Percentiles rank a stretch among this genome's conserved stretches.
These are phyloP conservation scores for Tetrahymena borealis DNA, from an alignment of 73 alveolate species.

Conservation along the genomic window DNA sequence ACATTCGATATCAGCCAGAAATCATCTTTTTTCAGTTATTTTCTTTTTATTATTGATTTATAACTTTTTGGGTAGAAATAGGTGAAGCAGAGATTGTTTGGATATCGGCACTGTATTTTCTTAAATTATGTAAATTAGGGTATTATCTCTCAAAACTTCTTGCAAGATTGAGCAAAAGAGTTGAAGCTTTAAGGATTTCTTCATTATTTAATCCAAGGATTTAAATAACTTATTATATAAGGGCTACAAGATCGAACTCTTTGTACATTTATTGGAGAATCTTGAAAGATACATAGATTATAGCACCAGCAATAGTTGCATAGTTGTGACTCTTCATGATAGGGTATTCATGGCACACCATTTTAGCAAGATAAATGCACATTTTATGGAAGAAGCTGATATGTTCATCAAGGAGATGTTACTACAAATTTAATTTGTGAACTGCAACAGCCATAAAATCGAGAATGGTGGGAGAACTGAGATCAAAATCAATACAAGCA, in stretches of 20 bases:
- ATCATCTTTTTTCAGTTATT: background rate
- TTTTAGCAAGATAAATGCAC: constrained; percentile 27
- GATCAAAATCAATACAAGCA: constrained; percentile 2
- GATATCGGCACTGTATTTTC: constrained; percentile 15
- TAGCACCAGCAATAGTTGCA: constrained; percentile 22
- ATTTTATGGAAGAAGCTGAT: constrained; percentile 9
- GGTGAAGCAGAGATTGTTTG: background rate
- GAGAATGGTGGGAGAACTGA: constrained; percentile 15
- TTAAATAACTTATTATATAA: constrained; percentile 12
- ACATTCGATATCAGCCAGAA: background rate
- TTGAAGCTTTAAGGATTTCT: constrained; percentile 15
- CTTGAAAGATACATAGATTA: background rate
- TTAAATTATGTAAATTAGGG: constrained; percentile 33
- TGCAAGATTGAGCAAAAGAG: constrained; percentile 9
- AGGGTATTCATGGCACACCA: constrained; percentile 27
- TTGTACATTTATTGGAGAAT: constrained; percentile 27
- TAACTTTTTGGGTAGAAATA: background rate
- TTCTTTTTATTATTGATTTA: background rate
- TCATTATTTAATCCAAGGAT: constrained; percentile 8
- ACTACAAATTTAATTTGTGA: constrained; percentile 1
- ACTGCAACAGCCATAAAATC: constrained; percentile 15
- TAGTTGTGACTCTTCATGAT: background rate
- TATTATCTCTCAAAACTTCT: constrained; percentile 27
- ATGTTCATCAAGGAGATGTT: background rate
- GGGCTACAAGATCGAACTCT: constrained; percentile 9